phyloP scores from a whole-genome alignment of 1,284 basidiomycete species.

The Calocybe gambosa region DNA sequence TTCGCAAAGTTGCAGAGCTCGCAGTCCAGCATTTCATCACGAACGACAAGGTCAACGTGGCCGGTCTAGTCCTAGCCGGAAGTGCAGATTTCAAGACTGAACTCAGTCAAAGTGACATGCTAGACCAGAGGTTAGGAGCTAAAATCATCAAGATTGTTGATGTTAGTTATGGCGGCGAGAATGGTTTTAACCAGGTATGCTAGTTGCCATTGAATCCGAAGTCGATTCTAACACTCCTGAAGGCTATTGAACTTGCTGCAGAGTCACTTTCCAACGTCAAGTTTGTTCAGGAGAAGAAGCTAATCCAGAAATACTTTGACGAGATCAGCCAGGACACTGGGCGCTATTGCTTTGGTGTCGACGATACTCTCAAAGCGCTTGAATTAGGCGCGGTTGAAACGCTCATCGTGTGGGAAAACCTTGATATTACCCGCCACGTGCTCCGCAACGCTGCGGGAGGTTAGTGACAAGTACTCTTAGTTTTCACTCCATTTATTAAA shows the following conservation, averaged over 20 bases:
- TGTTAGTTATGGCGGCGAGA: slow-evolving; percentile 98
- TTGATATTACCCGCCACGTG: slow-evolving; percentile 82
- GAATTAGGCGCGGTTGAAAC: slow-evolving; percentile 98
- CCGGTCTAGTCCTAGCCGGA: slow-evolving; percentile 95
- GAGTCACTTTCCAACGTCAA: slow-evolving; percentile 98
- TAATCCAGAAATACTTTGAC: slow-evolving; percentile 98
- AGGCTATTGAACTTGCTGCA: slow-evolving; percentile 96
- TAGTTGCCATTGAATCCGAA: background rate
- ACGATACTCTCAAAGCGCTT: slow-evolving; percentile 94
- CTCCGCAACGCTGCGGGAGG: slow-evolving; percentile 89
- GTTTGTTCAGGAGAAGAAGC: slow-evolving; percentile 97
- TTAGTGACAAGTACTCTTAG: slow-evolving; percentile 28
- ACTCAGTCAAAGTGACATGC: slow-evolving; percentile 93
- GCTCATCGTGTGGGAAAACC: slow-evolving; percentile 96
- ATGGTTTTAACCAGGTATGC: slow-evolving; percentile 93
- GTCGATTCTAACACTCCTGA: slow-evolving; percentile 8
- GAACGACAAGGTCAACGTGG: slow-evolving; percentile 97
- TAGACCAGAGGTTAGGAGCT: slow-evolving; percentile 81
- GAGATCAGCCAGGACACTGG: slow-evolving; percentile 98
- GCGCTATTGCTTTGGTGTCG: slow-evolving; percentile 97
- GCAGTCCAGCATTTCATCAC: slow-evolving; percentile 99
- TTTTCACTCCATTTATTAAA: slow-evolving; percentile 1
- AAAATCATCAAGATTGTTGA: slow-evolving; percentile 98
- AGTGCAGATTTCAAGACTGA: slow-evolving; percentile 99
- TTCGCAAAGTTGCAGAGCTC: slow-evolving; percentile 95